Percentiles rank a stretch among this genome's conserved stretches.
phyloP scores from a whole-genome alignment of 768 basidiomycete genomes.

The Boletus barrowsii region DNA sequence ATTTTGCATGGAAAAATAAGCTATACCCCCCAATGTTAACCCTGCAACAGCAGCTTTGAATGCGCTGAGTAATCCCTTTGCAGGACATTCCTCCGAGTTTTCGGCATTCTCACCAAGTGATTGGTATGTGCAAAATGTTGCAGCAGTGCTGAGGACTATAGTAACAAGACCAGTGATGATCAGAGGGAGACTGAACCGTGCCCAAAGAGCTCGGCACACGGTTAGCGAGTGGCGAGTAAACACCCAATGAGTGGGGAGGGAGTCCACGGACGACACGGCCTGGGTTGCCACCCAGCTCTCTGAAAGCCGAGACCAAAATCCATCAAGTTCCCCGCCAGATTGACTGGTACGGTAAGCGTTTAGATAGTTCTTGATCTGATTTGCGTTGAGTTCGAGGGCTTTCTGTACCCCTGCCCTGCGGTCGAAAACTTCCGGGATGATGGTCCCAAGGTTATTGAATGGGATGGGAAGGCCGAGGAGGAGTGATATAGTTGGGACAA shows the following conservation, averaged over 20 bases:
- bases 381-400: constrained; percentile 68
- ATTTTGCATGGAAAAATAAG: constrained; percentile 29
- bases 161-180: constrained; percentile 73
- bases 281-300: constrained; percentile 41
- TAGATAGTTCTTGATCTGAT: constrained; percentile 76
- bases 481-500: constrained; percentile 84
- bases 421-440: constrained; percentile 91
- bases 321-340: constrained; percentile 72
- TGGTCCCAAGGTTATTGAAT: constrained; percentile 88
- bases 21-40: constrained; percentile 38
- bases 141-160: constrained; percentile 53
- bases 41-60: constrained; percentile 34
- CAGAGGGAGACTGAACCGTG: constrained; percentile 80
- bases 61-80: constrained; percentile 29
- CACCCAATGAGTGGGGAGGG: constrained; percentile 14
- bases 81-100: constrained; percentile 44
- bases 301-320: constrained; percentile 54
- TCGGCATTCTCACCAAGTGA: constrained; percentile 40
- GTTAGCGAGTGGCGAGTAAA: constrained; percentile 39
- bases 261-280: constrained; percentile 20
- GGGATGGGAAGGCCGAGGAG: constrained; percentile 92
- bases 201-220: constrained; percentile 86
- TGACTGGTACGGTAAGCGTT: constrained; percentile 68
- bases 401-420: constrained; percentile 43
- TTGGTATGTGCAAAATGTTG: constrained; percentile 54